Base-by-base conservation (phyloP, 495 filamentous ascomycete species). In the Lasiosphaeriaceae sp. region DNA sequence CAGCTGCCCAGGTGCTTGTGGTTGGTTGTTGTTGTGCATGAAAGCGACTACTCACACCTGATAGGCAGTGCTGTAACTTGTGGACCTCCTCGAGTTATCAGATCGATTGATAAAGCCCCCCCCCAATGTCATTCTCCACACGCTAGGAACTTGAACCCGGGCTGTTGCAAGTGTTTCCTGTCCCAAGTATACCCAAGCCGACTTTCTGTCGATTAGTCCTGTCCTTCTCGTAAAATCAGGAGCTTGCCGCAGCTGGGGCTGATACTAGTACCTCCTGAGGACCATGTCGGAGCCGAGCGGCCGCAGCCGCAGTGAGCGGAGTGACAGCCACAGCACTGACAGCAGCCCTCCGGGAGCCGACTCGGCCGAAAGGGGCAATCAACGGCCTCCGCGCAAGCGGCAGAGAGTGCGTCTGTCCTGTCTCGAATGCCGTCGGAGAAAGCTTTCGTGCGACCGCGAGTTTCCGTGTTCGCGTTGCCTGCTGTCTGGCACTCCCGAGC, bases 371-470 rank as follows among this genome's bases (percentile, higher is more conserved):
- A 26, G 22, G 23, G 61, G 63, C 20, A 59, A 62, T 16, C 69
- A 66, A 31, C 68, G 65, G 5, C 75, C 75, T 0, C 67, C 75
- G 6, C 58, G 77, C 47, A 80, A 80, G 62, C 68, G 77, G 6
- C 77, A 80, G 66, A 64, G 77, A 44, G 72, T 80, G 0, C 64
- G 77, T 14, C 72, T 80, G 19, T 77, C 74, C 11, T 80, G 77
- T 48, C 71, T 80, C 31, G 77, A 80, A 45, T 80, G 77, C 59
- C 72, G 77, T 55, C 63, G 77, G 20, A 64, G 77, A 19, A 80
- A 80, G 64, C 63, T 80, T 35, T 80, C 77, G 34, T 80, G 77
- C 58, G 77, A 78, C 50, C 71, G 77, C 43, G 77, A 77, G 65
- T 67, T 80, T 49, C 77, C 77, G 17, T 80, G 77, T 62, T 75